Base-by-base conservation (phyloP, 768 basidiomycete species). In the Royoungia palumana region DNA sequence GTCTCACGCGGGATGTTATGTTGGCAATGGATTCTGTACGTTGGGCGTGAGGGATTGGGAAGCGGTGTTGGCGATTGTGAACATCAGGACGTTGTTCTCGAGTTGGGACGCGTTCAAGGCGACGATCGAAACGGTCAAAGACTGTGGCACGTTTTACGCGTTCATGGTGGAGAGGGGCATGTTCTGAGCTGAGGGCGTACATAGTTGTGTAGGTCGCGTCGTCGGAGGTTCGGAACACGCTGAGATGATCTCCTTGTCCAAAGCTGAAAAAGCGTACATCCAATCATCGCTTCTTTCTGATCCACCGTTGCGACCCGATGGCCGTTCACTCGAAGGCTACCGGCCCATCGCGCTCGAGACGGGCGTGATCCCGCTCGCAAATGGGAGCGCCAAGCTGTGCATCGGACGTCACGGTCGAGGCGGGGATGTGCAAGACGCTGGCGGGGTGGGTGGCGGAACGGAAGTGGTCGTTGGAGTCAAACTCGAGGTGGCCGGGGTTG, bases 211-310 rank as follows among this genome's bases (percentile, higher is more conserved):
- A n/a, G n/a, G n/a, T n/a, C n/a, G n/a, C n/a, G n/a, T n/a, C n/a
- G n/a, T n/a, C n/a, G n/a, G n/a, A n/a, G n/a, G n/a, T n/a, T n/a
- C n/a, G n/a, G n/a, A n/a, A n/a, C n/a, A 32, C 40, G 30, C 28
- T 11, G 22, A 45, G 17, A 65, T 63, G 59, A 36, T 46, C 14
- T 54, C 68, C 1, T 60, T 84, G 46, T 91, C 89, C 36, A 91
- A 91, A 56, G 80, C 89, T 0, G 90, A 93, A 70, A 79, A 79
- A 56, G 80, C 89, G 4, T 92, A 86, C 60, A 83, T 89, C 27
- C 79, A 81, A 54, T 65, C 81, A 9, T 84, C 87, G 0, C 72
- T 91, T 6, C 72, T 79, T 17, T 74, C 79, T 2, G 63, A 68
- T 39, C 75, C 79, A 2, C 80, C 89, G 2, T 70, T 82, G n/a